Conservation (phyloP, 192 early-diverging fungal species). For the Coemansia sp. region DNA sequence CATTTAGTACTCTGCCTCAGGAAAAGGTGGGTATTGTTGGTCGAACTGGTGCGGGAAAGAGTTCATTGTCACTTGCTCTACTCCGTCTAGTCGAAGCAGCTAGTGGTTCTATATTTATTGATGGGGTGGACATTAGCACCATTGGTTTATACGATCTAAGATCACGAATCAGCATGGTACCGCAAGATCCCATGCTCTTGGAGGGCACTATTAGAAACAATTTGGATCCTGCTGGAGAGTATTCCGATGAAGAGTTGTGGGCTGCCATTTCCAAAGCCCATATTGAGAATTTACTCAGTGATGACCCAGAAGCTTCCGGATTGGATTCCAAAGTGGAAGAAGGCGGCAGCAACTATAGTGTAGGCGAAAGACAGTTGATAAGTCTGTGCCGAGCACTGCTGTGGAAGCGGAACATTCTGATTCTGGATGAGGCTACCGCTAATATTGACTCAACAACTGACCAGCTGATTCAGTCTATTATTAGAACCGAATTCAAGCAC, state of each 20-base stretch:
- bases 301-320: background rate
- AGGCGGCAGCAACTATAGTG: background rate
- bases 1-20: background rate
- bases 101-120: background rate
- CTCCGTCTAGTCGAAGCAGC: background rate
- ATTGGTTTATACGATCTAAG: background rate
- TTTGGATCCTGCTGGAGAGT: background rate
- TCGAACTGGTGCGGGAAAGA: background rate
- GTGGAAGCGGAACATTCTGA: background rate
- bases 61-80: background rate
- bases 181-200: background rate
- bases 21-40: background rate
- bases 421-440: background rate
- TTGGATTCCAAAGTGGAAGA: background rate
- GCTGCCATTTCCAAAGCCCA: background rate
- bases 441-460: background rate
- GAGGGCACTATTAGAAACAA: background rate
- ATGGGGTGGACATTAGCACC: background rate
- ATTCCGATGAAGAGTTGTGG: background rate
- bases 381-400: background rate
- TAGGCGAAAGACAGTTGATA: background rate
- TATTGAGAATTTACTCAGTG: background rate
- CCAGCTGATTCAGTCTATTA: background rate
- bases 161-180: background rate
- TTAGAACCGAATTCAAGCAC: background rate